A percentile compares a stretch with the other conserved stretches of the same genome.
Evolutionary conservation across 2,329 filamentous ascomycete species (phyloP).

Genomic region (Verticillium alfalfae): DNA sequence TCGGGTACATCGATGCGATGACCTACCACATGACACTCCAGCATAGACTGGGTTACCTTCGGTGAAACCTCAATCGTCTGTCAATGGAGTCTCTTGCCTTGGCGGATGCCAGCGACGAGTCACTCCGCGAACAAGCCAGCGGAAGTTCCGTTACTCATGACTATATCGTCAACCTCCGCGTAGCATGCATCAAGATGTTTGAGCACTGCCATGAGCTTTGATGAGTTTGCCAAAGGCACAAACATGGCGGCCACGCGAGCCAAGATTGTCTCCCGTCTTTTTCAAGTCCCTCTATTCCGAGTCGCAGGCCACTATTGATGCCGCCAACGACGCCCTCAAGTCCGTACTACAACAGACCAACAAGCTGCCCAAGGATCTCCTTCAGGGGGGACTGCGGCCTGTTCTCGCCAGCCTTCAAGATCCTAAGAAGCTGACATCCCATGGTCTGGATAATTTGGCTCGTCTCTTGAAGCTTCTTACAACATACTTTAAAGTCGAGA

Average conservation of each 20-base stretch:
- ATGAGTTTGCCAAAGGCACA: slow-evolving; percentile 77
- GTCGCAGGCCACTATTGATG: slow-evolving; percentile 85
- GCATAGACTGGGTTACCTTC: slow-evolving; percentile 81
- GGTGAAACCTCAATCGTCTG: slow-evolving; percentile 85
- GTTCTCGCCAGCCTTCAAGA: slow-evolving; percentile 97
- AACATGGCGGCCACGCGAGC: slow-evolving; percentile 56
- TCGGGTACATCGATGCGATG: slow-evolving; percentile 96
- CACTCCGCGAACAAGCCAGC: slow-evolving; percentile 81
- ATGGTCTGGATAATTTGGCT: slow-evolving; percentile 86
- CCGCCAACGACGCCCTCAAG: slow-evolving; percentile 84
- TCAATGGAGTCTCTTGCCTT: slow-evolving; percentile 91
- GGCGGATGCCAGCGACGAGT: slow-evolving; percentile 91
- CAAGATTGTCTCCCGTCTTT: slow-evolving; percentile 87
- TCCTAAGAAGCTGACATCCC: slow-evolving; percentile 80
- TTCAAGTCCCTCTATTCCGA: slow-evolving; percentile 97
- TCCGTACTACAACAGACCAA: slow-evolving; percentile 82
- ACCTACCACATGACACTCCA: slow-evolving; percentile 91
- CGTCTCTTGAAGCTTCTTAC: slow-evolving; percentile 85
- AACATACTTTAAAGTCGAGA: slow-evolving; percentile 99
- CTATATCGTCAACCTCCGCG: slow-evolving; percentile 82
- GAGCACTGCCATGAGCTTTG: slow-evolving; percentile 87
- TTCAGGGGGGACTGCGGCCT: slow-evolving; percentile 88
- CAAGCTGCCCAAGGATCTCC: slow-evolving; percentile 88
- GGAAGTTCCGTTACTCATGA: slow-evolving; percentile 95
- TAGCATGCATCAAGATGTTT: slow-evolving; percentile 89